Percentiles rank a stretch among this genome's conserved stretches.
phyloP scores from a whole-genome alignment of 1,284 basidiomycete species.

The Hemileia vastatrix region DNA sequence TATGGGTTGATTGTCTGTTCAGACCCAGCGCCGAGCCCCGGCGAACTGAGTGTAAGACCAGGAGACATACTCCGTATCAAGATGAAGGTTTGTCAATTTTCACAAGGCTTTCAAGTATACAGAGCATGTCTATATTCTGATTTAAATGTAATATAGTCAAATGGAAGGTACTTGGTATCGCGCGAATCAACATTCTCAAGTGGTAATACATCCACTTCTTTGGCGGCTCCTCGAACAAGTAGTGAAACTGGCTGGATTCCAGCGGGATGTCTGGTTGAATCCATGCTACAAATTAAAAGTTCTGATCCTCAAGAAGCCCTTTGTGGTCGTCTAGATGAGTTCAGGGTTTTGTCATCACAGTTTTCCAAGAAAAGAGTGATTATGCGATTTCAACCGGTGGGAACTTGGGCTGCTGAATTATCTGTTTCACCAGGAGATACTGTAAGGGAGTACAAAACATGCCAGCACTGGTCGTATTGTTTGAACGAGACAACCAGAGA shows the following conservation, averaged over 20 bases:
- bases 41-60: conserved; percentile 16
- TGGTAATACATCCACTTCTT: no score
- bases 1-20: conserved; percentile 16
- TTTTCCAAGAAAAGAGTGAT: conserved; percentile 4
- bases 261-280: no score
- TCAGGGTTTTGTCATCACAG: not conserved
- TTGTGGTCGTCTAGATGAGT: conserved; percentile 2
- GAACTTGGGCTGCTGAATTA: conserved; percentile 20
- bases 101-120: no score
- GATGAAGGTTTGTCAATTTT: no score
- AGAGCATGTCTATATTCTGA: no score
- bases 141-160: no score
- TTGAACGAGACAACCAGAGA: conserved; percentile 14
- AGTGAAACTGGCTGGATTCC: no score
- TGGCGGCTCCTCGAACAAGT: no score
- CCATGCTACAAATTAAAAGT: conserved; percentile 7
- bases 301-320: conserved; percentile 10
- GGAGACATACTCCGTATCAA: not conserved
- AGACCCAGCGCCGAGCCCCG: conserved; percentile 2
- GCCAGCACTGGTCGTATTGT: conserved; percentile 20
- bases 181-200: no score
- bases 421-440: conserved; percentile 8
- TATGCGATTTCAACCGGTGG: conserved; percentile 8
- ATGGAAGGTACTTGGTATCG: no score
- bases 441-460: conserved; percentile 9